Evolutionary conservation across 176 grass and related monocot species (phyloP).

Genomic region (Musa troglodytarum): DNA sequence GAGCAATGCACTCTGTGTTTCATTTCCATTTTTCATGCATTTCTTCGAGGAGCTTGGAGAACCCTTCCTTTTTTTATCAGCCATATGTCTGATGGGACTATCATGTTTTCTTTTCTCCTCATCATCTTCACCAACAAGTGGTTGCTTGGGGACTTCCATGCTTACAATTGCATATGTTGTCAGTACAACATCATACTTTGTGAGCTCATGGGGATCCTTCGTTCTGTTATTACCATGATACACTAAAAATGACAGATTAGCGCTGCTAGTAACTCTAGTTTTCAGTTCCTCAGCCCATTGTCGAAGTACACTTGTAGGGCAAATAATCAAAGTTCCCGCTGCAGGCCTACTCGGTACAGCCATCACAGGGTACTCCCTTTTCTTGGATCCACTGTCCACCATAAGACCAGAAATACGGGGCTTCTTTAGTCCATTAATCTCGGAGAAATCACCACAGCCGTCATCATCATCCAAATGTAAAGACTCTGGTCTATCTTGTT

Average conservation of each 20-base stretch:
- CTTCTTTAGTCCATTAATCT: conserved; percentile 35
- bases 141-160: conserved; percentile 97
- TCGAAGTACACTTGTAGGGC: conserved; percentile 92
- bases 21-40: neutral
- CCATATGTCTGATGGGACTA: conserved; percentile 29
- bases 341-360: conserved; percentile 50
- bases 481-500: conserved; percentile 57
- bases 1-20: conserved; percentile 34
- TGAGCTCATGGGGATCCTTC: conserved; percentile 70
- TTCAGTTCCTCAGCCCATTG: conserved; percentile 96
- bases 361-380: conserved; percentile 34
- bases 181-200: conserved; percentile 95
- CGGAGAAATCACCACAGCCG: conserved; percentile 27
- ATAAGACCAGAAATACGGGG: conserved; percentile 19
- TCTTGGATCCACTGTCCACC: conserved; percentile 23
- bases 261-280: conserved; percentile 69
- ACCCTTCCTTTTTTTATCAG: conserved; percentile 62
- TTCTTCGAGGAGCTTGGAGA: conserved; percentile 28
- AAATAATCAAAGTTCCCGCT: conserved; percentile 96
- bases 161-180: conserved; percentile 98
- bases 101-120: conserved; percentile 73
- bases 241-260: conserved; percentile 74
- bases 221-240: conserved; percentile 94
- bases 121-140: conserved; percentile 69
- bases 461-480: conserved; percentile 80